Evolutionary conservation across 371 early-diverging fungal genomes (phyloP), one percentile per base, ranked within the genome.

Genomic region (Mucor sp.): DNA sequence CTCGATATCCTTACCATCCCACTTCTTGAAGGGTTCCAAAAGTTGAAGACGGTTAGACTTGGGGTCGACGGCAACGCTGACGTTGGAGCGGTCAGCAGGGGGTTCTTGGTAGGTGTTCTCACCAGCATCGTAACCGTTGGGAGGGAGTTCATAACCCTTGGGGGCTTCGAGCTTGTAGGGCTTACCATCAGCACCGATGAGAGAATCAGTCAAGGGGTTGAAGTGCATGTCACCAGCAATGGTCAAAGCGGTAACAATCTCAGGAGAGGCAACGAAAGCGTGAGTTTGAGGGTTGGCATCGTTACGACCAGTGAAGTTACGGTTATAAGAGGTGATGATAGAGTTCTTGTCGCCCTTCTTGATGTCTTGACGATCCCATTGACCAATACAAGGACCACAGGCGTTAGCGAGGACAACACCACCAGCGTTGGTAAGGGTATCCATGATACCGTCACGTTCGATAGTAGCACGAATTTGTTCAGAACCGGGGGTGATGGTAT

Each of bases 331-430:
- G 60, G 95, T 95, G 68, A 98, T 82, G 80, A 98, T 97, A 5
- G 95, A 87, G 86, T 96, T 96, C 84, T 90, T 89, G 61, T 90
- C 89, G 67, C 93, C 93, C 85, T 92, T 89, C 78, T 87, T 82
- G 68, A 93, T 85, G 75, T 95, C 95, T 47, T 86, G 76, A 67
- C 97, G 92, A 75, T 95, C 93, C 98, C 98, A 98, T 83, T 95
- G 96, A 62, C 97, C 98, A 70, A 97, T 96, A 82, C 98, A 97
- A 37, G 98, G 98, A 39, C 98, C 98, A 77, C 98, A 98, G 37
- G 97, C 97, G 78, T 98, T 98, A 67, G 97, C 96, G 44, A 98
- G 86, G 41, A 97, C 95, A 27, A 88, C 74, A 66, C 92, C 98
- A 65, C 97, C 97, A 53, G 86, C 93, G 4, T 82, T 71, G 63